These are phyloP conservation scores for Trichoderma semiorbis DNA, from an alignment of 2,329 filamentous ascomycete species.

Conservation along the genomic window DNA sequence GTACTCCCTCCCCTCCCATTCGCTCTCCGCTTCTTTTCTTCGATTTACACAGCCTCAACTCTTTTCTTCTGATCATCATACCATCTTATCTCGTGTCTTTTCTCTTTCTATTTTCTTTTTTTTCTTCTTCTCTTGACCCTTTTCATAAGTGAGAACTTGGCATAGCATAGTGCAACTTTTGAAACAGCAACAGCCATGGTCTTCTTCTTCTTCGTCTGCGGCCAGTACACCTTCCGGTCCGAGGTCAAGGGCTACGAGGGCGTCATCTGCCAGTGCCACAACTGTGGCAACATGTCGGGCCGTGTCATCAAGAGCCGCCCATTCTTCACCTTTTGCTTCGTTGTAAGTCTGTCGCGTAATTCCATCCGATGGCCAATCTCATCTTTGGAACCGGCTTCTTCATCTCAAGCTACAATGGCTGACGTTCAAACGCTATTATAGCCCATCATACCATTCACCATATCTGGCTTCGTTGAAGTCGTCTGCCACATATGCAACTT, in stretches of 20 bases:
- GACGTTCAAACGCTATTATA: constrained; percentile 27
- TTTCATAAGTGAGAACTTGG: not conserved
- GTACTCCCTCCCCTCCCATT: not conserved
- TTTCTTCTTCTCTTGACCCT: not conserved
- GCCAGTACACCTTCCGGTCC: constrained; percentile 59
- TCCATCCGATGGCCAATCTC: not conserved
- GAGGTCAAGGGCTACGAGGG: constrained; percentile 60
- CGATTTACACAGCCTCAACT: not conserved
- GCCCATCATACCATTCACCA: constrained; percentile 69
- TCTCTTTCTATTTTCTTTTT: not conserved
- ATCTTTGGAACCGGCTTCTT: not conserved
- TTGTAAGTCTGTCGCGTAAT: constrained; percentile 45
- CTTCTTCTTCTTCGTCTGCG: constrained; percentile 60
- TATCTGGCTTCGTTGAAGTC: constrained; percentile 66
- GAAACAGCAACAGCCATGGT: constrained; percentile 38
- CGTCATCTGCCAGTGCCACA: constrained; percentile 60
- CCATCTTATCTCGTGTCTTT: not conserved
- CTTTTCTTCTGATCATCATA: not conserved
- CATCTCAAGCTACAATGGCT: not conserved
- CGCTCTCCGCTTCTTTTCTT: not conserved
- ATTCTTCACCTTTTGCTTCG: constrained; percentile 79
- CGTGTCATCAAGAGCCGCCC: constrained; percentile 61
- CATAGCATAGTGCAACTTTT: not conserved
- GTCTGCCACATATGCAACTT: constrained; percentile 75
- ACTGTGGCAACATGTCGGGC: constrained; percentile 63